phyloP scores from a whole-genome alignment of 2,329 filamentous ascomycete species.

The Talaromyces sp. region DNA sequence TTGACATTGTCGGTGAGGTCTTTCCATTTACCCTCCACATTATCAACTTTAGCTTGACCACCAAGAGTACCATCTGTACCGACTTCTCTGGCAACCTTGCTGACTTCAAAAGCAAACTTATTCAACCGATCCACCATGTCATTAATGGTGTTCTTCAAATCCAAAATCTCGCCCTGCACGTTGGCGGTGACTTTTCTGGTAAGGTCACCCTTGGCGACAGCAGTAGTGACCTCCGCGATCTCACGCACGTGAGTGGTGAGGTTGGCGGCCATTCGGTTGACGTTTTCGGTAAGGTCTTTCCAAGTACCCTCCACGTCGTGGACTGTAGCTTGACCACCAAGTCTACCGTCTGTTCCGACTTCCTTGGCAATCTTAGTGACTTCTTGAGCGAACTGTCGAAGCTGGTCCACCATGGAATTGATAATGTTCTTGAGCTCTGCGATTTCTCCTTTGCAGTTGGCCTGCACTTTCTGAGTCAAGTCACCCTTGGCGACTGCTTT shows the following conservation, averaged over 20 bases:
- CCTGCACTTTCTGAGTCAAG: slow-evolving; percentile 89
- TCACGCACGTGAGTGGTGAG: slow-evolving; percentile 92
- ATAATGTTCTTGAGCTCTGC: slow-evolving; percentile 91
- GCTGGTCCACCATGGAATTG: slow-evolving; percentile 95
- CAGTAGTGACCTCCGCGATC: slow-evolving; percentile 90
- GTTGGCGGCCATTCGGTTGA: slow-evolving; percentile 97
- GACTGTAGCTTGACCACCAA: slow-evolving; percentile 87
- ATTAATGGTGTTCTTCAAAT: slow-evolving; percentile 81
- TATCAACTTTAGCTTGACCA: slow-evolving; percentile 58
- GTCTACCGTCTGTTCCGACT: slow-evolving; percentile 85
- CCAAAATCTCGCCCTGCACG: slow-evolving; percentile 83
- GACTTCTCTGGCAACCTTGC: slow-evolving; percentile 59
- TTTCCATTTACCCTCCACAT: slow-evolving; percentile 61
- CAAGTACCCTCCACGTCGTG: slow-evolving; percentile 93
- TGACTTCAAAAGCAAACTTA: slow-evolving; percentile 59
- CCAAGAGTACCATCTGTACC: slow-evolving; percentile 58
- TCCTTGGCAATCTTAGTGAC: slow-evolving; percentile 90
- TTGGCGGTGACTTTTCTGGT: slow-evolving; percentile 91
- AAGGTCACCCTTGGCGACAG: slow-evolving; percentile 84
- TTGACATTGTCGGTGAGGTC: slow-evolving; percentile 62
- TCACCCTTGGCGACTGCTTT: slow-evolving; percentile 73
- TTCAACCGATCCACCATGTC: slow-evolving; percentile 60
- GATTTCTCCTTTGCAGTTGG: slow-evolving; percentile 82
- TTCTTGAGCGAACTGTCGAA: slow-evolving; percentile 90
- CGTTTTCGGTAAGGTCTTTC: slow-evolving; percentile 86